phyloP scores from a whole-genome alignment of 305 asterid species.

The Plantago coronopus region DNA sequence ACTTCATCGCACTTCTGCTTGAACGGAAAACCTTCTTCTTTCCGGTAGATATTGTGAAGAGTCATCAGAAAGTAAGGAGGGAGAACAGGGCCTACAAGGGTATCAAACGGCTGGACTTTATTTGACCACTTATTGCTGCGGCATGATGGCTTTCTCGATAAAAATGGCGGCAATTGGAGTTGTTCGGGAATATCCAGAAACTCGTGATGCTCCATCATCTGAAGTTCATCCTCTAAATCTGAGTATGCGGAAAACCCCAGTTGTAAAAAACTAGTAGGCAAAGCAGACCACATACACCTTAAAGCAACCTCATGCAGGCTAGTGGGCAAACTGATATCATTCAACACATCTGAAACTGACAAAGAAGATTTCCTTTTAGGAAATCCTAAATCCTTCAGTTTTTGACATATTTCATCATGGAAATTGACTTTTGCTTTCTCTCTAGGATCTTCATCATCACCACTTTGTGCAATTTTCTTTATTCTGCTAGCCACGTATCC shows the following conservation, averaged over 20 bases:
- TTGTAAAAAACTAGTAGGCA: slow-evolving; percentile 43
- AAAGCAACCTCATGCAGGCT: slow-evolving; percentile 65
- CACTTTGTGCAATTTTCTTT: slow-evolving; percentile 26
- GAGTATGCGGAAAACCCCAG: slow-evolving; percentile 39
- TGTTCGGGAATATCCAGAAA: slow-evolving; percentile 39
- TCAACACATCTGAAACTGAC: slow-evolving; percentile 28
- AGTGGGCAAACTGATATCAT: slow-evolving; percentile 50
- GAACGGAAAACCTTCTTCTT: slow-evolving; percentile 39
- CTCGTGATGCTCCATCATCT: slow-evolving; percentile 36
- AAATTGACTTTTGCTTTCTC: slow-evolving; percentile 26
- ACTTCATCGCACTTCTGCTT: slow-evolving; percentile 44
- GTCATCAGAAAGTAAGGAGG: slow-evolving; percentile 53
- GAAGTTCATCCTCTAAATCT: slow-evolving; percentile 27
- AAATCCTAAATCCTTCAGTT: slow-evolving; percentile 32
- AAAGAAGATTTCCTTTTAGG: slow-evolving; percentile 26
- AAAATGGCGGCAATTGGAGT: slow-evolving; percentile 39
- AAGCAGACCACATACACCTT: slow-evolving; percentile 40
- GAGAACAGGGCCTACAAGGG: slow-evolving; percentile 43
- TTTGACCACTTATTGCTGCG: slow-evolving; percentile 47
- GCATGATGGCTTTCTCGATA: slow-evolving; percentile 41
- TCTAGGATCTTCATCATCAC: slow-evolving; percentile 23
- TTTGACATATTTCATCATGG: slow-evolving; percentile 43
- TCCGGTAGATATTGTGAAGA: slow-evolving; percentile 36
- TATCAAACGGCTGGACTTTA: slow-evolving; percentile 36
- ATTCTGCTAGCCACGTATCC: slow-evolving; percentile 28